Evolutionary conservation across 2,329 filamentous ascomycete species (phyloP), one percentile per base, ranked within the genome.

Genomic region (Hymenoscyphus fraxineus): DNA sequence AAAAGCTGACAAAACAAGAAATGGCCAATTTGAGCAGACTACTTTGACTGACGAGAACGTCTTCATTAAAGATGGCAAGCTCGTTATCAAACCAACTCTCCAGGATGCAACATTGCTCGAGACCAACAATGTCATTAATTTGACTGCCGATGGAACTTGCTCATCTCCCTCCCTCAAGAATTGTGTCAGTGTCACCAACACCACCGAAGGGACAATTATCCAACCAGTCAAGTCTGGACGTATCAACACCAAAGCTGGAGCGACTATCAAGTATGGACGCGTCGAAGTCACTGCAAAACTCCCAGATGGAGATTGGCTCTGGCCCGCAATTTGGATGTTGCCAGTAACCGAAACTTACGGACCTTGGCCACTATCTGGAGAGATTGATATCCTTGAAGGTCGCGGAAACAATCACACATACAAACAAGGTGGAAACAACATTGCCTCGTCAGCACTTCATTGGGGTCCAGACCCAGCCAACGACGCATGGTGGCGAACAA

Each of bases 301-400:
- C 35, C 91, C 92, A 4, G 77, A 80, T 58, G 92, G 92, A 62
- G 91, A 95, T 78, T 95, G 92, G 92, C 82, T 96, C 12, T 95
- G 92, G 92, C 92, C 92, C 1, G 91, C 91, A n/a, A 94, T 96
- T 72, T 93, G 90, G 90, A 91, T 96, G 89, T 81, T 95, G 80
- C 92, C 92, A 1, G 86, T 85, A 58, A 81, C 88, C 55, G 82
- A 87, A 62, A 87, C 80, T 0, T 96, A 95, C 74, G 92, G 92
- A 0, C 72, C 82, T 0, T 96, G 92, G 92, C 92, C 92, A 1
- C 78, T 80, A 7, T 93, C 90, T 9, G 92, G 92, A 57, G 91
- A 95, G 77, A 95, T 96, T 60, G 92, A 96, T 75, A 91, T 96
- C 62, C 80, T 87, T 73, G 91, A 95, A 77, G 87, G 87, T 35